phyloP scores from a whole-genome alignment of 2,329 filamentous ascomycete species.

The Ceratocystis cubensis region DNA sequence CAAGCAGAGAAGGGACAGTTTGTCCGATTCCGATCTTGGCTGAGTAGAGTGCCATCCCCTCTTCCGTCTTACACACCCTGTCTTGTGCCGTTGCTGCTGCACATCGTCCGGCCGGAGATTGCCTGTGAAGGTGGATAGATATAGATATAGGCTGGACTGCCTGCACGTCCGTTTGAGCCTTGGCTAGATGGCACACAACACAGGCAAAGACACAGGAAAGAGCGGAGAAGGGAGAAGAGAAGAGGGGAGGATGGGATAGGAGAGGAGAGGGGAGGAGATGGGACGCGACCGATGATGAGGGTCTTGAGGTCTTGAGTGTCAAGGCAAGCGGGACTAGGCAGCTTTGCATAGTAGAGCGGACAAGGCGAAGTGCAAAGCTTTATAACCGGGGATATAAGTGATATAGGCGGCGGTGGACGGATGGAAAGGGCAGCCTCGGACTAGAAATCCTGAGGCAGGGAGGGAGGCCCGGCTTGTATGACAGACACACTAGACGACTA shows the following conservation, averaged over 20 bases:
- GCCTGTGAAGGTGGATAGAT: not conserved
- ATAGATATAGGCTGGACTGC: not conserved
- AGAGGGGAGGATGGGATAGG: not conserved
- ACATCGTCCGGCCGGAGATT: not conserved
- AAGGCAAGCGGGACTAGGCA: not conserved
- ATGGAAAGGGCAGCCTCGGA: not conserved
- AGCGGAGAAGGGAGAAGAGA: not conserved
- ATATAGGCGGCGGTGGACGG: not conserved
- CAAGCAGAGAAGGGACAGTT: not conserved
- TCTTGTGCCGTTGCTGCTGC: not conserved
- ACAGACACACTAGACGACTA: too few relatives aligned
- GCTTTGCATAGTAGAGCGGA: not conserved
- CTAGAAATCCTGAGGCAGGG: not conserved
- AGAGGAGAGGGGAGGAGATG: not conserved
- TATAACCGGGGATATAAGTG: not conserved
- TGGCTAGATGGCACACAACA: not conserved
- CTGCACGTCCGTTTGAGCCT: not conserved
- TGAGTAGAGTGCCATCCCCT: not conserved
- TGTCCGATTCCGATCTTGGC: not conserved
- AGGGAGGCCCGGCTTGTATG: not conserved
- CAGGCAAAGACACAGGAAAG: not conserved
- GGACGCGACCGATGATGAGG: not conserved
- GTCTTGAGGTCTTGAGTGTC: not conserved
- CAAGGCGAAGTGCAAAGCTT: conserved; percentile 1
- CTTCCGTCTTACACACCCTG: not conserved